These are phyloP conservation scores for Hanseniaspora lindneri DNA, from an alignment of 805 yeast genomes.

Conservation along the genomic window DNA sequence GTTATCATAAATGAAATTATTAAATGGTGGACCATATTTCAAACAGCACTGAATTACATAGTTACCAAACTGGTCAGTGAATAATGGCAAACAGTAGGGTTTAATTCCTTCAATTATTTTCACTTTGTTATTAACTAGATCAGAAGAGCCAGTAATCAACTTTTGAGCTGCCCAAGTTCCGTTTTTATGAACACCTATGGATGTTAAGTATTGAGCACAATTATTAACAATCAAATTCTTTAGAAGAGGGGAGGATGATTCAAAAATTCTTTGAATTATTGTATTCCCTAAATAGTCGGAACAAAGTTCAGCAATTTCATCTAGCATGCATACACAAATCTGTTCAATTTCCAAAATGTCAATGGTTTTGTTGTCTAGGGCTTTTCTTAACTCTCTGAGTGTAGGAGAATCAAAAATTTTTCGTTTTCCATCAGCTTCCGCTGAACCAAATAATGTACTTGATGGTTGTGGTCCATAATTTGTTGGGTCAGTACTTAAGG, in stretches of 20 bases:
- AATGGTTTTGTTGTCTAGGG: conserved; percentile 44
- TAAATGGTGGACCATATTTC: conserved; percentile 79
- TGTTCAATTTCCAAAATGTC: conserved; percentile 62
- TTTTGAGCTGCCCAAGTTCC: conserved; percentile 99
- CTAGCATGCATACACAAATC: conserved; percentile 68
- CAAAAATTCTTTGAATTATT: conserved; percentile 81
- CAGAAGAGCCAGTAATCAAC: conserved; percentile 63
- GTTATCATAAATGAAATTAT: conserved; percentile 77
- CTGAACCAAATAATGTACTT: not conserved
- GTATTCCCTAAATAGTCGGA: conserved; percentile 94
- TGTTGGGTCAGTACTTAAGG: conserved; percentile 13
- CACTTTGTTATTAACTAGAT: conserved; percentile 44
- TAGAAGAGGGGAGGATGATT: conserved; percentile 52
- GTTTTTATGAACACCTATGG: conserved; percentile 89
- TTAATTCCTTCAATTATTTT: conserved; percentile 57
- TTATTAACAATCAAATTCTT: conserved; percentile 71
- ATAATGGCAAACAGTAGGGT: conserved; percentile 72
- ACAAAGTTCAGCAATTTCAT: conserved; percentile 79
- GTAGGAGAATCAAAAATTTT: conserved; percentile 81
- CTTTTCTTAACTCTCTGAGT: conserved; percentile 73
- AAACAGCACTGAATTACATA: conserved; percentile 91
- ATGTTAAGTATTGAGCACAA: conserved; percentile 69
- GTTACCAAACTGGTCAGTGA: conserved; percentile 93
- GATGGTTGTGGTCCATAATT: conserved; percentile 13
- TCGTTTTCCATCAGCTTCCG: not conserved